Base-by-base conservation (phyloP, 164 flowering plant genomes). In the Tetracentron sinense region DNA sequence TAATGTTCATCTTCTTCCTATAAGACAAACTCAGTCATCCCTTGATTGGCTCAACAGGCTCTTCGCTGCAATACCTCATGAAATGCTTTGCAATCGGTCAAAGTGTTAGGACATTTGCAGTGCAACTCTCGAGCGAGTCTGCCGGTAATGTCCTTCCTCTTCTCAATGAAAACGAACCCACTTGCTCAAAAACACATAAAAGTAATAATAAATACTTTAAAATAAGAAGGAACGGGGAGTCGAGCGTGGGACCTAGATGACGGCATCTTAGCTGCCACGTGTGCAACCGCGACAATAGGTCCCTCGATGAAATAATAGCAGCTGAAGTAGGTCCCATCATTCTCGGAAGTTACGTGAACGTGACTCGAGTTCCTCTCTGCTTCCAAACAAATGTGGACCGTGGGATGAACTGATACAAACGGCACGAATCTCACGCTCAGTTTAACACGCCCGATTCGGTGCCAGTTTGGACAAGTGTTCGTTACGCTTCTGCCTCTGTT, bases 261-360 rank as follows among this genome's bases (percentile, higher is more conserved):
- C 78, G 81, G 78, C 76, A 74, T 8, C 25, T 0, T 7, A 33
- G 31, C 60, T 56, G 72, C 79, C 80, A 74, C 75, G 69, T 69
- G 57, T 46, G 31, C 67, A 54, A 73, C 69, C 73, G 63, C 62
- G 78, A 72, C 73, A 63, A 68, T 52, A 70, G 73, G 78, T 68
- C 74, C 54, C 62, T 73, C 63, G 74, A 68, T 73, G 60, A 70
- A 72, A 68, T 55, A 74, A 76, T 68, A 64, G 54, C 58, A 66
- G 73, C 64, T 78, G 73, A 69, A 69, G 69, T 59, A 83, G 85
- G 81, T 0, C 82, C 85, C 78, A 73, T 60, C 4, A 22, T 60
- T 73, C 80, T 80, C 81, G 86, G 79, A 8, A 33, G 38, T 33
- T 77, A 81, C 87, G 81, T 72, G 79, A 83, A 74, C 77, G 83